Evolutionary conservation across 352 stramenopile species (phyloP), one percentile per base, ranked within the genome.

Genomic region (Globisporangium radiosum): DNA sequence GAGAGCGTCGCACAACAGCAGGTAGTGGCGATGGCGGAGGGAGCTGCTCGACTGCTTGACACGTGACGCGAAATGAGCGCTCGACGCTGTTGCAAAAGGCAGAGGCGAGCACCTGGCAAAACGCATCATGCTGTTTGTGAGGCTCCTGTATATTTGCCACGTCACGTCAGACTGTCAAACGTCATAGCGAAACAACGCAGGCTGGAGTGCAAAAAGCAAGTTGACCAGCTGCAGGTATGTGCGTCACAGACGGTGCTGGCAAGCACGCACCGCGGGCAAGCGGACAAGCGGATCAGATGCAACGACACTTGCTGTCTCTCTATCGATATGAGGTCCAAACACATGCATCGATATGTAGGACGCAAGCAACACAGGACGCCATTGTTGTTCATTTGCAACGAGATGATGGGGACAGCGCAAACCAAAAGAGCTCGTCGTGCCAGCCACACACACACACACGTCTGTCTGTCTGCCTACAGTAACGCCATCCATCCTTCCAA

Each of bases 41-140:
- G 40, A 48, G 54, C 54, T 58, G 39, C 42, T 52, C 42, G 42
- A 51, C 40, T 50, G 53, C 17, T 50, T 42, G 54, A 52, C 54
- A 52, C 54, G 54, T 58, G 25, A 58, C 14, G 54, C 25, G n/a
- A 36, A 52, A 44, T 52, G 42, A 40, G 19, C 47, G 53, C 39
- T 42, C 42, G 19, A 37, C 19, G 7, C 53, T 33, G 15, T 25
- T 25, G 19, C 19, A 25, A 25, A 25, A 25, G 19, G 19, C 19
- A 25, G 19, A 25, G 19, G 19, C 19, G 19, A 25, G 1, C 19
- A 25, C 19, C 19, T 25, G 19, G 1, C 19, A 25, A 25, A 25
- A 25, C 19, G 19, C 19, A 25, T 25, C 19, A 25, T 25, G 19
- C 19, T 25, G 1, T 25, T 25, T 25, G 19, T 2, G 1, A 25